Base-by-base conservation (phyloP, 1,284 basidiomycete species). In the Ceratobasidium sp. region DNA sequence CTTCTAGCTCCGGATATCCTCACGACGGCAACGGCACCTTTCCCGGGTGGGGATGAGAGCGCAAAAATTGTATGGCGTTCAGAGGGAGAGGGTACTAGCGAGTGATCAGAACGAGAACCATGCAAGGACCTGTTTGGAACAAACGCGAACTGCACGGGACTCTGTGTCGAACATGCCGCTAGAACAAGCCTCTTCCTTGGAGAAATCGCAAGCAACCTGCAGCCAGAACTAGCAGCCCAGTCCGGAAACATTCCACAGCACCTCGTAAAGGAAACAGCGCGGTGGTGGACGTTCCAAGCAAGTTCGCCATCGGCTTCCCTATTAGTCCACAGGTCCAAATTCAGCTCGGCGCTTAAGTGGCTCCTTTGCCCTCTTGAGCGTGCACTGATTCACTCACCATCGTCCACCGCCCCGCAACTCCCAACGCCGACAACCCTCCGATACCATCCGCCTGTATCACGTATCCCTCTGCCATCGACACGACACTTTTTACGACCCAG, bases 11-110 rank as follows among this genome's bases (percentile, higher is more conserved):
- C 94, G 7, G 93, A 94, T 13, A 96, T 84, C 74, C 94, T 87
- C 61, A 96, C 83, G 56, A 96, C 89, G 0, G 90, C 92, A 19
- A 96, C 86, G 34, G 93, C 95, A 1, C 88, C 92, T 77, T 90
- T 94, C 0, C 93, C 93, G 3, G 89, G 88, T 1, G 93, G 92
- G 0, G 93, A 94, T 0, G 95, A 93, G 14, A 95, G 85, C 0
- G 94, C 95, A 80, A 92, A 96, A 74, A 96, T 94, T 0, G 95
- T 96, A 34, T 79, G 56, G 19, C 72, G 53, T 81, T 78, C 76
- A 14, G 75, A 53, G 5, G 75, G 77, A n/a, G 77, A 78, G 65
- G 39, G 76, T 39, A 43, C 74, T 27, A 75, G 49, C 9, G 49
- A 24, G 29, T 68, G 65, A 56, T 68, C 65, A 22, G 51, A 29